These are phyloP conservation scores for Endoconidiophora polonica DNA, from an alignment of 2,329 filamentous ascomycete species.

Conservation along the genomic window DNA sequence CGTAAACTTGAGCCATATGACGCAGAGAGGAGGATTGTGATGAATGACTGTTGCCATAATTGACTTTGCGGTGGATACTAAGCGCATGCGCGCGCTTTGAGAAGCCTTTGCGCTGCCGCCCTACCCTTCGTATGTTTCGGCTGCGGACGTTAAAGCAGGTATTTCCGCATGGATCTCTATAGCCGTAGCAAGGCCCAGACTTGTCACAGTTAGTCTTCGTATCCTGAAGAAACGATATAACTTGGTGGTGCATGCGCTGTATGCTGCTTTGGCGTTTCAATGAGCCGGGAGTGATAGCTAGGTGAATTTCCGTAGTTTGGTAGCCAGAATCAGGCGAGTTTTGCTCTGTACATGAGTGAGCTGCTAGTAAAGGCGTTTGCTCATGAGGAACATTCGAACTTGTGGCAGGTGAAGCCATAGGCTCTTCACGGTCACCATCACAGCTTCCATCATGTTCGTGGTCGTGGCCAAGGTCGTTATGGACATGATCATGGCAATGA, in stretches of 20 bases:
- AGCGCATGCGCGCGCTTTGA: too few species aligned
- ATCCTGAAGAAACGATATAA: conserved; percentile 49
- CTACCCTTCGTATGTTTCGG: neutral
- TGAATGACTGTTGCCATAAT: neutral
- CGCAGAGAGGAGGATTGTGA: neutral
- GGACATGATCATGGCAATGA: neutral
- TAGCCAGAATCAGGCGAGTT: neutral
- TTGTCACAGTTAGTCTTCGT: conserved; percentile 47
- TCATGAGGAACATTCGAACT: neutral
- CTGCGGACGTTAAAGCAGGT: conserved; percentile 42
- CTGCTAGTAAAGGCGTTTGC: neutral
- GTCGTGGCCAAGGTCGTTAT: conserved; percentile 9
- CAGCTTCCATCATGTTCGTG: too few species aligned
- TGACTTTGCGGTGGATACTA: too few species aligned
- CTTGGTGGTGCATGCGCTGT: conserved; percentile 34
- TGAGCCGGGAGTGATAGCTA: conserved; percentile 24
- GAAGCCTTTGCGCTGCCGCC: too few species aligned
- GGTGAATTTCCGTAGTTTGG: neutral
- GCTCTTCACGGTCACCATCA: too few species aligned
- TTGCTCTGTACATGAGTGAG: neutral
- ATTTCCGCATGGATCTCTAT: conserved; percentile 47
- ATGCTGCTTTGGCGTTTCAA: conserved; percentile 22
- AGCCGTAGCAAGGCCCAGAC: conserved; percentile 44
- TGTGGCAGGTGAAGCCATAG: neutral
- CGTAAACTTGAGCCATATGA: too few species aligned